These are phyloP conservation scores for Talaromyces proteolyticus DNA, from an alignment of 495 filamentous ascomycete species.

Conservation along the genomic window DNA sequence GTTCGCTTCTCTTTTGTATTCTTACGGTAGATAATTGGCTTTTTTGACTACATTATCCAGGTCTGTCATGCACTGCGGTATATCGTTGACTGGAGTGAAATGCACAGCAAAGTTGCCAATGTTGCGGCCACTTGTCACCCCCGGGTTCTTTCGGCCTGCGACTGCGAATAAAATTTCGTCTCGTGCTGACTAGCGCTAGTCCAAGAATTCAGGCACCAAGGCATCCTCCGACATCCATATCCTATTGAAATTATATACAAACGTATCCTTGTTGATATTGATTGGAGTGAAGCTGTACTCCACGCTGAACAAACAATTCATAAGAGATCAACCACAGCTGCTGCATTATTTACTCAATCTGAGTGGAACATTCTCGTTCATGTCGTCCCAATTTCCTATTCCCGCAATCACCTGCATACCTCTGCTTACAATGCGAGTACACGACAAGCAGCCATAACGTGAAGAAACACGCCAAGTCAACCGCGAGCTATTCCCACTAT, in stretches of 20 bases:
- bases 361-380: too few species aligned
- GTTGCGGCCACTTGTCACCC: slow-evolving; percentile 6
- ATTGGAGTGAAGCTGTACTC: neutral
- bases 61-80: too few species aligned
- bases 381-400: neutral
- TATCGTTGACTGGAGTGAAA: too few species aligned
- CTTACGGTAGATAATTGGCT: neutral
- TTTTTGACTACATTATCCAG: neutral
- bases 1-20: neutral
- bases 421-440: neutral
- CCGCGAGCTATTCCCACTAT: neutral
- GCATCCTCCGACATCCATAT: neutral
- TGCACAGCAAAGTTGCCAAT: neutral
- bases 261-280: too few species aligned
- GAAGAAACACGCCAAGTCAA: too few species aligned
- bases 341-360: too few species aligned
- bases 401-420: neutral
- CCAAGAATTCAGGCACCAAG: slow-evolving; percentile 4
- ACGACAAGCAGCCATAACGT: too few species aligned
- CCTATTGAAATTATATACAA: neutral
- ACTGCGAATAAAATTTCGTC: slow-evolving; percentile 1
- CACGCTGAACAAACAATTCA: neutral
- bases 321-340: too few species aligned
- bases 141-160: slow-evolving; percentile 6
- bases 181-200: neutral